Percentiles rank a stretch among this genome's conserved stretches.
phyloP scores from a whole-genome alignment of 495 filamentous ascomycete genomes.

The Podospora bellae-mahoneyi region DNA sequence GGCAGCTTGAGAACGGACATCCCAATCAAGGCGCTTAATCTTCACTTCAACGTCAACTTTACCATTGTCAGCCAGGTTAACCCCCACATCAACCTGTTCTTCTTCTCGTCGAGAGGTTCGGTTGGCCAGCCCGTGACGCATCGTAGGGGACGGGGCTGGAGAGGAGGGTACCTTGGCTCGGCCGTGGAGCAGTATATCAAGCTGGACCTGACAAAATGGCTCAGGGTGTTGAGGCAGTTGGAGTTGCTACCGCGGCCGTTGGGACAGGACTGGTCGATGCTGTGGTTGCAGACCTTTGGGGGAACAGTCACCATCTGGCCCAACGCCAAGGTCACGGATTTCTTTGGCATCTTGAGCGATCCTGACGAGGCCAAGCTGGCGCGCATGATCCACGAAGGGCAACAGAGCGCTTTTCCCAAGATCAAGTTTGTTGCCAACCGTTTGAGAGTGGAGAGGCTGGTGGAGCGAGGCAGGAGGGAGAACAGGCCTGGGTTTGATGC shows the following conservation, averaged over 20 bases:
- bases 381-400: slow-evolving; percentile 82
- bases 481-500: slow-evolving; percentile 32
- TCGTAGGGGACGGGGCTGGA: slow-evolving; percentile 88
- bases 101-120: slow-evolving; percentile 88
- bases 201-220: slow-evolving; percentile 92
- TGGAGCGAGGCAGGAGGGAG: slow-evolving; percentile 69
- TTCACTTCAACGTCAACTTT: slow-evolving; percentile 98
- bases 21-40: slow-evolving; percentile 85
- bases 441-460: slow-evolving; percentile 73
- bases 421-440: slow-evolving; percentile 85
- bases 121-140: slow-evolving; percentile 94
- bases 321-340: slow-evolving; percentile 68
- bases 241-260: slow-evolving; percentile 86
- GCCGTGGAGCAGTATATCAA: slow-evolving; percentile 93
- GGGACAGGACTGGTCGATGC: slow-evolving; percentile 94
- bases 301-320: slow-evolving; percentile 97
- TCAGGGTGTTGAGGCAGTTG: slow-evolving; percentile 86
- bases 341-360: slow-evolving; percentile 81
- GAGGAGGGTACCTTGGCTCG: slow-evolving; percentile 88
- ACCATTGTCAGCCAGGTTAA: slow-evolving; percentile 95
- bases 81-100: slow-evolving; percentile 96
- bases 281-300: slow-evolving; percentile 92
- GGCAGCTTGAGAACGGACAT: slow-evolving; percentile 92
- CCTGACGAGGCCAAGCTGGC: slow-evolving; percentile 70
- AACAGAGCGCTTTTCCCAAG: slow-evolving; percentile 83